phyloP scores from a whole-genome alignment of 2,329 filamentous ascomycete genomes.

The Penicillium sp. region DNA sequence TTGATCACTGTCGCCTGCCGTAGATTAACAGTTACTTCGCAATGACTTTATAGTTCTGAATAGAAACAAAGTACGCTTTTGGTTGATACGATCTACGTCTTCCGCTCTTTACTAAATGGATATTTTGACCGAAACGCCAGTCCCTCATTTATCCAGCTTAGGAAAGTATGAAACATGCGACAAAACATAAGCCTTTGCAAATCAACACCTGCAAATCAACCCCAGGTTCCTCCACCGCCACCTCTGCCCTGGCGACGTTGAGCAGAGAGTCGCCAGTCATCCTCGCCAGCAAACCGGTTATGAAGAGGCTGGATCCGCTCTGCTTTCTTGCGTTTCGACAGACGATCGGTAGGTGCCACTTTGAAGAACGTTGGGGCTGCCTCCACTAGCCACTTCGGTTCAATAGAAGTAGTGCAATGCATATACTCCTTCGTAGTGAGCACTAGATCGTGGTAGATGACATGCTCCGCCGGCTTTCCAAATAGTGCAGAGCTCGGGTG shows the following conservation, averaged over 20 bases:
- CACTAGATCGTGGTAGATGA: conserved; percentile 70
- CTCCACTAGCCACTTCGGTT: conserved; percentile 90
- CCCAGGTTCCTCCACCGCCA: conserved; percentile 92
- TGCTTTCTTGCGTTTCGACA: conserved; percentile 88
- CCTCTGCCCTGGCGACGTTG: conserved; percentile 80
- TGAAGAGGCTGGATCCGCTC: conserved; percentile 94
- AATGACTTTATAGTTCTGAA: not conserved
- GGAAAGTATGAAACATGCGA: not conserved
- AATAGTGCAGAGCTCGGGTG: conserved; percentile 90
- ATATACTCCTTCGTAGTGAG: conserved; percentile 83
- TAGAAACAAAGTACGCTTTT: too few species aligned
- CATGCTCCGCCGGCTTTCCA: conserved; percentile 93
- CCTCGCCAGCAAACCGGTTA: conserved; percentile 85
- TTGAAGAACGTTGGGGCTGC: conserved; percentile 99
- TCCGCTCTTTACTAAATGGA: not conserved
- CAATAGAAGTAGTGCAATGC: conserved; percentile 88
- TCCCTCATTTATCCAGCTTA: not conserved
- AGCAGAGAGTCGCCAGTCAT: conserved; percentile 90
- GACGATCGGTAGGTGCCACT: conserved; percentile 77
- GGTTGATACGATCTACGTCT: not conserved
- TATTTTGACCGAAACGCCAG: not conserved
- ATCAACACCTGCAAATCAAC: conserved; percentile 31
- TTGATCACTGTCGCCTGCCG: too few species aligned
- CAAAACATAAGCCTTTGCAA: not conserved
- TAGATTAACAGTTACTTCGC: not conserved